Evolutionary conservation across 257 asterid genomes (phyloP).

Genomic region (Plantago ovata): DNA sequence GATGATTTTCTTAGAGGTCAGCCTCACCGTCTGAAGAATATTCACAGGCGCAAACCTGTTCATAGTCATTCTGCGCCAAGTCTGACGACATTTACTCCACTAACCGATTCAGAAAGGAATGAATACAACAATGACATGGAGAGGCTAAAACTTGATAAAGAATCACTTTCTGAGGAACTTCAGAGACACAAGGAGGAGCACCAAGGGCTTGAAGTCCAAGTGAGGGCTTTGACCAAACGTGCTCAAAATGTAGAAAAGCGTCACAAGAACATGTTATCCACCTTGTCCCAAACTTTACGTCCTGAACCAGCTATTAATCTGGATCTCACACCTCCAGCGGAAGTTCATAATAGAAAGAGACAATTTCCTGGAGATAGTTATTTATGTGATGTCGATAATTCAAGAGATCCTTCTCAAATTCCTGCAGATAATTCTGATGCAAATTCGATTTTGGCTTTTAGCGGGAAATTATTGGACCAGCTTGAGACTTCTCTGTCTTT

Average conservation of each 20-base stretch:
- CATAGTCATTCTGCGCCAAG: slow-evolving; percentile 79
- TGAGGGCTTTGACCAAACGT: slow-evolving; percentile 41
- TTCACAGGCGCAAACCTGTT: slow-evolving; percentile 86
- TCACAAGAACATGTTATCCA: slow-evolving; percentile 50
- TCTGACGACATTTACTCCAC: slow-evolving; percentile 35
- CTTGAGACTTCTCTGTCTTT: slow-evolving; percentile 54
- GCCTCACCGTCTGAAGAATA: slow-evolving; percentile 72
- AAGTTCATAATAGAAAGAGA: slow-evolving; percentile 58
- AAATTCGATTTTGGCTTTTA: slow-evolving; percentile 36
- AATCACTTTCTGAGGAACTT: slow-evolving; percentile 44
- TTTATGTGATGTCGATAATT: slow-evolving; percentile 37
- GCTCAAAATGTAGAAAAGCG: slow-evolving; percentile 40
- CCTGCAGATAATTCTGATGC: slow-evolving; percentile 36
- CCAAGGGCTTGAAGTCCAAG: slow-evolving; percentile 40
- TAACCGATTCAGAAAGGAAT: slow-evolving; percentile 62
- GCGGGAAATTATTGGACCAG: slow-evolving; percentile 47
- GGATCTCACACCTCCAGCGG: slow-evolving; percentile 37
- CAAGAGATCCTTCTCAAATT: slow-evolving; percentile 33
- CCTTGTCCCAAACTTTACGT: slow-evolving; percentile 40
- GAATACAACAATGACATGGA: slow-evolving; percentile 60
- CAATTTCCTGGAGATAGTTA: slow-evolving; percentile 49
- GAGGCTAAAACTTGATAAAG: slow-evolving; percentile 53
- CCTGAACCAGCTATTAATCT: slow-evolving; percentile 35
- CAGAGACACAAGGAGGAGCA: slow-evolving; percentile 51
- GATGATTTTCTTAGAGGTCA: slow-evolving; percentile 75